Evolutionary conservation across 2,329 filamentous ascomycete genomes (phyloP).

Genomic region (Aquanectria penicillioides): DNA sequence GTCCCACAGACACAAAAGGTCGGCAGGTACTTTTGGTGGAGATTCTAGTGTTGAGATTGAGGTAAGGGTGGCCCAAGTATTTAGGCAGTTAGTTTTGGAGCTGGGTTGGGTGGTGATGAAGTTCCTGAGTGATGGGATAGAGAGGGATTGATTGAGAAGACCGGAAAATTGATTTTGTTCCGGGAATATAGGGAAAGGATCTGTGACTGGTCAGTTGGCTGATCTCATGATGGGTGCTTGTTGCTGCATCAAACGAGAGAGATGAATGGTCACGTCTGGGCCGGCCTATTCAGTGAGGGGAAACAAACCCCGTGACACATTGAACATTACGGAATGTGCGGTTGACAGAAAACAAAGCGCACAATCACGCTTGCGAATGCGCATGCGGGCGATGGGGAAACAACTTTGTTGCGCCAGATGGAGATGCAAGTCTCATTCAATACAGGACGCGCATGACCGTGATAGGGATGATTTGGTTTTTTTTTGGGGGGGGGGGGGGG

Average conservation of each 20-base stretch:
- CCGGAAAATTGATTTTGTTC: constrained; percentile 26
- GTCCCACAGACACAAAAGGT: neutral
- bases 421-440: constrained; percentile 8
- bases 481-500: constrained; percentile 7
- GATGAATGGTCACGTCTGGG: constrained; percentile 21
- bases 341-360: constrained; percentile 20
- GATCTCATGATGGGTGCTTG: constrained; percentile 29
- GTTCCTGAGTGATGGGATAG: constrained; percentile 1
- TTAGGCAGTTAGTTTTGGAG: constrained; percentile 2
- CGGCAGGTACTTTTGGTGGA: constrained; percentile 4
- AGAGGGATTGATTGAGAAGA: constrained; percentile 23
- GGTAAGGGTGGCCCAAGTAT: constrained; percentile 3
- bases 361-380: constrained; percentile 11
- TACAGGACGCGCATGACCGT: neutral
- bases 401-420: constrained; percentile 11
- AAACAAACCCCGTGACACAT: constrained; percentile 28
- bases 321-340: constrained; percentile 15
- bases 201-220: constrained; percentile 35
- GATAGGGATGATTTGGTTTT: no score
- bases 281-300: constrained; percentile 22
- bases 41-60: neutral
- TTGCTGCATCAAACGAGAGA: constrained; percentile 21
- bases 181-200: constrained; percentile 32
- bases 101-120: neutral
- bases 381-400: neutral